A percentile compares a stretch with the other conserved stretches of the same genome.
phyloP scores from a whole-genome alignment of 2,329 filamentous ascomycete genomes.

The Ophiosphaerella narmari region DNA sequence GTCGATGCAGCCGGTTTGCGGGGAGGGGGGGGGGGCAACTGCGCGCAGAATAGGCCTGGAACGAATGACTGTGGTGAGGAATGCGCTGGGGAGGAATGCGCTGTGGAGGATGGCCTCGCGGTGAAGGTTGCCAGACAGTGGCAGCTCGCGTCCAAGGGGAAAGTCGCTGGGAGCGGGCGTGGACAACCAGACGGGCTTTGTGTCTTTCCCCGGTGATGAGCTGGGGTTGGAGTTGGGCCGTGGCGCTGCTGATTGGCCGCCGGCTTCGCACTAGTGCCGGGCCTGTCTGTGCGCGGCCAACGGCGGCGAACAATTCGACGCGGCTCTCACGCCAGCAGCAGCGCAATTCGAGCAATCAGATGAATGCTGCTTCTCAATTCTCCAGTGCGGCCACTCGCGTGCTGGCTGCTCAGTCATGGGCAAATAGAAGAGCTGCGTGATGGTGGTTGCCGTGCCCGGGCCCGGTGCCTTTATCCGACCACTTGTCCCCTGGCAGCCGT shows the following conservation, averaged over 20 bases:
- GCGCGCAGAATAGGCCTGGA: slow-evolving; percentile 23
- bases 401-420: background rate
- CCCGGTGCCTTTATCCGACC: slow-evolving; percentile 6
- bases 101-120: slow-evolving; percentile 23
- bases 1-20: slow-evolving; percentile 9
- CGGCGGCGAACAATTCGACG: slow-evolving; percentile 11
- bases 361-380: slow-evolving; percentile 1
- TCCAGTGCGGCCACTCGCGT: background rate
- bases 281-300: slow-evolving; percentile 5
- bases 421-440: background rate
- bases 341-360: slow-evolving; percentile 5
- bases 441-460: too few species aligned
- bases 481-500: slow-evolving; percentile 11
- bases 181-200: slow-evolving; percentile 12
- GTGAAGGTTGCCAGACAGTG: slow-evolving; percentile 17
- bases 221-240: background rate
- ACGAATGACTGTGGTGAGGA: slow-evolving; percentile 48
- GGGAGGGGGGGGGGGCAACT: too few species aligned
- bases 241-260: slow-evolving; percentile 17
- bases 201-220: slow-evolving; percentile 9
- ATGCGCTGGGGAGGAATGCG: slow-evolving; percentile 19
- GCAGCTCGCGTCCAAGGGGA: slow-evolving; percentile 17
- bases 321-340: slow-evolving; percentile 3
- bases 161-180: slow-evolving; percentile 8
- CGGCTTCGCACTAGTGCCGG: slow-evolving; percentile 8